Evolutionary conservation across 1,284 basidiomycete genomes (phyloP).

Genomic region (Tilletia walkeri): DNA sequence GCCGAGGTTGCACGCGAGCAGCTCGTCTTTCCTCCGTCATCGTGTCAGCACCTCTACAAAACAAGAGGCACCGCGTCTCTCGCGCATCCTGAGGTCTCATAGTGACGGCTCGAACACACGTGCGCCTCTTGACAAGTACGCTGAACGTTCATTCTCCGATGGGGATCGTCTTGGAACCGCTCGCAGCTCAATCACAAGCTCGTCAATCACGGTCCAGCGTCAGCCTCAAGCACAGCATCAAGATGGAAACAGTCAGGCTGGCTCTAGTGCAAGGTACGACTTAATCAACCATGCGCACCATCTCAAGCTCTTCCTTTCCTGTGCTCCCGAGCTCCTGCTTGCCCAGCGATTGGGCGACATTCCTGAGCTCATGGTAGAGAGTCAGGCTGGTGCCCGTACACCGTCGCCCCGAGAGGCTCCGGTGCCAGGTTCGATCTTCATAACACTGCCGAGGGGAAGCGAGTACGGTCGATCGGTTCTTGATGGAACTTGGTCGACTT

Average conservation of each 20-base stretch:
- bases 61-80: too few species aligned
- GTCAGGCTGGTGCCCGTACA: background rate
- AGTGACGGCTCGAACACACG: too few species aligned
- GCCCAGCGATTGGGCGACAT: background rate
- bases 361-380: background rate
- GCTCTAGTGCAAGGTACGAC: background rate
- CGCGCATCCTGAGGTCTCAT: too few species aligned
- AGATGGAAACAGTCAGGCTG: too few species aligned
- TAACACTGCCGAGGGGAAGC: background rate
- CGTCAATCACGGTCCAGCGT: background rate
- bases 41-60: too few species aligned
- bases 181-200: background rate
- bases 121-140: too few species aligned
- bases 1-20: too few species aligned
- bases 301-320: constrained; percentile 2
- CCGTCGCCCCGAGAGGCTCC: background rate
- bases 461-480: background rate
- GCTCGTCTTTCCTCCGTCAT: too few species aligned
- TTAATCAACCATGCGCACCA: constrained; percentile 7
- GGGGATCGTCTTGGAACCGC: too few species aligned
- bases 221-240: too few species aligned
- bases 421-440: background rate
- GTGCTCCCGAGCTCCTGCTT: background rate
- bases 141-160: too few species aligned
- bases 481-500: background rate